phyloP scores from a whole-genome alignment of 1,284 basidiomycete species.

The Puccinia hordei region DNA sequence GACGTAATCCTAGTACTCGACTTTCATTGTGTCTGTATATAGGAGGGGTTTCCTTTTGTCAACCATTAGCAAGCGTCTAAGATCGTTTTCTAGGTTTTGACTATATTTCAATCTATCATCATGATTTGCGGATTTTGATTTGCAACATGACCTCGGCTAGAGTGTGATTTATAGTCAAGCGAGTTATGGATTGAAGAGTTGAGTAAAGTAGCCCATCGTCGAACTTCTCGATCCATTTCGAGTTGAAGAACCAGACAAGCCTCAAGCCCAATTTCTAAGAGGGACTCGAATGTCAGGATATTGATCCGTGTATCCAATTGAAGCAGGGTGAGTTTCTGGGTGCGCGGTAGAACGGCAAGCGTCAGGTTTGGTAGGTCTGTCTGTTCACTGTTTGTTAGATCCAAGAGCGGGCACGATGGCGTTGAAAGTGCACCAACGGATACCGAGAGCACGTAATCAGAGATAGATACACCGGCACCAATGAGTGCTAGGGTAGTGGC shows the following conservation, averaged over 20 bases:
- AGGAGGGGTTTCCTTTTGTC: too few relatives aligned
- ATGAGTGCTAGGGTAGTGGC: slow-evolving; percentile 88
- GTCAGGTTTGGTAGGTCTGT: slow-evolving; percentile 83
- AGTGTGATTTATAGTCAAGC: slow-evolving; percentile 19
- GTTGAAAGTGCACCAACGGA: slow-evolving; percentile 73
- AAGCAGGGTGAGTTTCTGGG: slow-evolving; percentile 79
- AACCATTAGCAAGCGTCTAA: too few relatives aligned
- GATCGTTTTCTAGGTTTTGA: neutral
- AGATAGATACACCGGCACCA: slow-evolving; percentile 83
- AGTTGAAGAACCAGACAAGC: slow-evolving; percentile 76
- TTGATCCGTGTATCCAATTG: slow-evolving; percentile 93
- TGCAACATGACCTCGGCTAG: slow-evolving; percentile 5
- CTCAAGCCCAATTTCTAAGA: slow-evolving; percentile 76
- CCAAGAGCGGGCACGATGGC: slow-evolving; percentile 68
- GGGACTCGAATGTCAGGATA: slow-evolving; percentile 86
- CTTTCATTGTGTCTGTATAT: too few relatives aligned
- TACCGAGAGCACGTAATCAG: slow-evolving; percentile 85
- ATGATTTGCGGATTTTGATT: slow-evolving; percentile 34
- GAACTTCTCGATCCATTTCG: slow-evolving; percentile 79
- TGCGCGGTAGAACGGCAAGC: slow-evolving; percentile 81
- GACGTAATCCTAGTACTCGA: too few relatives aligned
- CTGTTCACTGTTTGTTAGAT: slow-evolving; percentile 85
- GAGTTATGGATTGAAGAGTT: slow-evolving; percentile 54
- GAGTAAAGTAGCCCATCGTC: slow-evolving; percentile 65
- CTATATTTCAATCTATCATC: slow-evolving; percentile 17